Evolutionary conservation across 2,329 filamentous ascomycete species (phyloP), one percentile per base, ranked within the genome.

Genomic region (Paraconiothyrium sp.): DNA sequence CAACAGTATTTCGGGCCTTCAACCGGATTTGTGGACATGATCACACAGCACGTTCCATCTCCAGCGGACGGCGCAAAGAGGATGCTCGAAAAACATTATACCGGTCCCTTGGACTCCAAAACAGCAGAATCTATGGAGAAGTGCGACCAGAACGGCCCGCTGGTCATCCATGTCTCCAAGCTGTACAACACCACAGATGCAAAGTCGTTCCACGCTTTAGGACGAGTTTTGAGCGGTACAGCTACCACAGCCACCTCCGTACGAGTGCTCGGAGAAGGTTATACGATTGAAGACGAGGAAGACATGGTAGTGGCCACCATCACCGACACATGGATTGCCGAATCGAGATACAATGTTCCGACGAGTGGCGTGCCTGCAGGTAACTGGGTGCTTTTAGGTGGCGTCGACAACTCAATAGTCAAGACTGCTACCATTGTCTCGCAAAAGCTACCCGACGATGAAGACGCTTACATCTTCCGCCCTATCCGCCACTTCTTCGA

Each of bases 331-430:
- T 96, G 92, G 84, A 94, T 99, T 67, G 91, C 91, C 8, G 93
- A 98, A 79, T 94, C 94, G 27, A 85, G 94, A 74, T 99, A 99
- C 81, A 97, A 94, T 68, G 91, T 99, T 50, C 89, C 93, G 2
- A 94, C 92, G 0, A 93, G 93, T 69, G 95, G 95, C 54, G 89
- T 99, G 30, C 95, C 95, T 6, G 95, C 95, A 0, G 95, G 95
- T 47, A 97, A 96, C 75, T 92, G 93, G 84, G 94, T 96, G 14
- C 83, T 99, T n/a, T 85, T 99, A 16, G 89, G 92, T 58, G 95
- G 94, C 14, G 90, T 99, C 32, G 94, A 98, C 82, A 98, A 98
- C 78, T 97, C 94, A 4, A 98, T 99, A 71, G 93, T 98, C 81
- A 99, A 99, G 81, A 94, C 93, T 2, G 95, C 95, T 9, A 99